These are phyloP conservation scores for Debaryomyces robertsiae DNA, from an alignment of 1,139 yeast species.

Conservation along the genomic window DNA sequence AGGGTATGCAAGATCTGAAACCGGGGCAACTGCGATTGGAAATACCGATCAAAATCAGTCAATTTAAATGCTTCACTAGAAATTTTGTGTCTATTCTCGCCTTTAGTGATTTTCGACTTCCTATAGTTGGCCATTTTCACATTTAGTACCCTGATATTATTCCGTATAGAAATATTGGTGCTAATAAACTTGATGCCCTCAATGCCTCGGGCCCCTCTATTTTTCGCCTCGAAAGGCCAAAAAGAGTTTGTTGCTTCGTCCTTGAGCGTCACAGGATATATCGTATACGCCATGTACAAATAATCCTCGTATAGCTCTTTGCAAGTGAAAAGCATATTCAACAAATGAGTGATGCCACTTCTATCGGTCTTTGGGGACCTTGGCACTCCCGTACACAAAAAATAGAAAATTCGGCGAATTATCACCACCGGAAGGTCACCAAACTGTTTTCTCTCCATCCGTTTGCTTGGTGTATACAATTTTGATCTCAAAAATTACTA, in stretches of 20 bases:
- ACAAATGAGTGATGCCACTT: neutral
- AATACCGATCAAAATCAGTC: constrained; percentile 4
- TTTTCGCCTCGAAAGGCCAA: neutral
- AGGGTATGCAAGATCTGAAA: constrained; percentile 6
- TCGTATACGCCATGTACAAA: constrained; percentile 17
- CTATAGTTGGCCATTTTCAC: neutral
- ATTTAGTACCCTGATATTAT: constrained; percentile 4
- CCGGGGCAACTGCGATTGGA: constrained; percentile 1
- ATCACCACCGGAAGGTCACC: constrained; percentile 20
- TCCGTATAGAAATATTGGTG: constrained; percentile 1
- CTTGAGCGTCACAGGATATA: constrained; percentile 16
- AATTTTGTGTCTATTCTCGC: neutral
- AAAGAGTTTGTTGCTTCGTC: neutral
- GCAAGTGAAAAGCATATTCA: constrained; percentile 18
- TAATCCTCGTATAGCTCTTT: constrained; percentile 15
- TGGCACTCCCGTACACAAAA: constrained; percentile 5
- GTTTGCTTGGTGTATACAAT: neutral
- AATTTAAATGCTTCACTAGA: neutral
- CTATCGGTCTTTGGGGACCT: neutral
- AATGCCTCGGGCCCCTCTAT: neutral
- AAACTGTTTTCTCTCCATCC: constrained; percentile 1
- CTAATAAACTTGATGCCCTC: constrained; percentile 4
- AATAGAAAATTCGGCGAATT: constrained; percentile 19
- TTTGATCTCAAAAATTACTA: no score
- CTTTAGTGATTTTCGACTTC: neutral